Base-by-base conservation (phyloP, 495 filamentous ascomycete species). In the Hyphodiscus hymeniophilus region DNA sequence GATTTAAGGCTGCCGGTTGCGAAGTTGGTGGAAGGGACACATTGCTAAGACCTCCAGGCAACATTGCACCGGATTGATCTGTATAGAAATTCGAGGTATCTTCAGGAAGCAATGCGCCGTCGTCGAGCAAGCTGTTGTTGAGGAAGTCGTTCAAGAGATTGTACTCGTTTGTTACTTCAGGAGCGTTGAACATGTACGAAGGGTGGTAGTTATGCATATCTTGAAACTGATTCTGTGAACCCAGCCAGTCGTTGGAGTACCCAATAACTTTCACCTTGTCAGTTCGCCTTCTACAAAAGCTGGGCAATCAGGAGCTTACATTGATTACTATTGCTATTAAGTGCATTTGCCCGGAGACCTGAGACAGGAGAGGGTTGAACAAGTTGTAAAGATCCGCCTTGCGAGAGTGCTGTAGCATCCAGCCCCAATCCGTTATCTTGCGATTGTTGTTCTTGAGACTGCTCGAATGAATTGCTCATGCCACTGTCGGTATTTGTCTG, bases 121-220 rank as follows among this genome's bases (percentile, higher is more conserved):
- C 89, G 60, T 95, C 89, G 40, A 94, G 66, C 24, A 97, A 66
- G 63, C 83, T 89, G 54, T 79, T 90, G 63, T 83, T 89, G 51
- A 97, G 77, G 61, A 97, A 99, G 64, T 97, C 89, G 56, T 94
- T 95, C 51, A 99, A 77, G 48, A 96, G 71, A 59, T 95, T 94
- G 62, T 94, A 96, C 66, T 99, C 92, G 63, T 87, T 89, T 23
- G 85, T 88, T 50, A 95, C 85, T 63, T 99, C 92, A 48, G 87
- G 87, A 21, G 89, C 82, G 63, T 87, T 87, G 68, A 96, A 91
- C 85, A 95, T 89, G 69, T 92, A 96, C 56, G 84, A 89, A 45
- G 89, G 85, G 67, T 96, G 86, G 58, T 89, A 88, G 57, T 76
- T 84, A 67, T 95, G 89, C 83, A 95, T 94, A 61, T 94, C 89